phyloP scores from a whole-genome alignment of 2,329 filamentous ascomycete species.

The Neocucurbitaria cava region DNA sequence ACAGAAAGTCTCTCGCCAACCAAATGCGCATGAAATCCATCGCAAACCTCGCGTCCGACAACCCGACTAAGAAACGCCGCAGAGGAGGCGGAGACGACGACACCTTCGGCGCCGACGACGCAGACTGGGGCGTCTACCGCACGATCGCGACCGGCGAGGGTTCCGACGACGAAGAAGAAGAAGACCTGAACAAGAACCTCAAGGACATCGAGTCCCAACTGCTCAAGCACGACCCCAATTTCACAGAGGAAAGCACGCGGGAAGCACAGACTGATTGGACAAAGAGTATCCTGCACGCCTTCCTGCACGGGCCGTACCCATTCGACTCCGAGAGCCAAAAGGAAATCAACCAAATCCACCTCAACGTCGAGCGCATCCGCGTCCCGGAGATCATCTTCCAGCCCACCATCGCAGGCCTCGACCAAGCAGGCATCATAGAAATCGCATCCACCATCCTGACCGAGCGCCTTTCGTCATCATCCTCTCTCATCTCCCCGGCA shows the following conservation, averaged over 20 bases:
- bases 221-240: slow-evolving; percentile 83
- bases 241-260: slow-evolving; percentile 89
- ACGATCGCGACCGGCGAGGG: slow-evolving; percentile 83
- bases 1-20: slow-evolving; percentile 93
- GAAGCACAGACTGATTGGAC: slow-evolving; percentile 96
- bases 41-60: slow-evolving; percentile 92
- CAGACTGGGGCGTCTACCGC: slow-evolving; percentile 97
- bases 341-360: slow-evolving; percentile 85
- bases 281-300: slow-evolving; percentile 88
- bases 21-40: slow-evolving; percentile 99
- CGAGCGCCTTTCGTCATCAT: too few relatives aligned
- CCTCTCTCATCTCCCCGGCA: too few relatives aligned
- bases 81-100: slow-evolving; percentile 91
- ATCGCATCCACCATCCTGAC: slow-evolving; percentile 89
- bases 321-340: slow-evolving; percentile 81
- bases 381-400: slow-evolving; percentile 94
- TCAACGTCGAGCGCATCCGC: slow-evolving; percentile 95
- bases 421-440: slow-evolving; percentile 92
- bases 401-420: slow-evolving; percentile 86
- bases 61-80: slow-evolving; percentile 79
- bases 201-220: slow-evolving; percentile 83
- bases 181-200: slow-evolving; percentile 77
- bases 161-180: slow-evolving; percentile 90
- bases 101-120: slow-evolving; percentile 94
- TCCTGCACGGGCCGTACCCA: slow-evolving; percentile 84